Conservation (phyloP, 768 basidiomycete genomes). For the Daedaleopsis sinensis region DNA sequence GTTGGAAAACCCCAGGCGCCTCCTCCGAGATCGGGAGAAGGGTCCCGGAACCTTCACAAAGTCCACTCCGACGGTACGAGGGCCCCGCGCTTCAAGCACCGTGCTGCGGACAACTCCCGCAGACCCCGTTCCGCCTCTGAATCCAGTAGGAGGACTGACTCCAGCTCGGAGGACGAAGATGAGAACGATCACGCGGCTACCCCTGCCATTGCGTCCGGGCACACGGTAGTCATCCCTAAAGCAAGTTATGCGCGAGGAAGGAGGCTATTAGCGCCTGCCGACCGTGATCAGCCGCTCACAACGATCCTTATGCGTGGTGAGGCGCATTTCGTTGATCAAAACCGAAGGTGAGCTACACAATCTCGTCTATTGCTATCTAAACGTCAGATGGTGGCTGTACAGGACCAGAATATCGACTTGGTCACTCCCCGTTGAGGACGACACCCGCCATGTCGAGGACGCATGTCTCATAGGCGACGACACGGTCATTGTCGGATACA, state of each 20-base stretch:
- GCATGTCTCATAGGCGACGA: conserved; percentile 44
- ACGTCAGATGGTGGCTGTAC: conserved; percentile 6
- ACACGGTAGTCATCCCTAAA: conserved; percentile 28
- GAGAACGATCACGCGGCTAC: background rate
- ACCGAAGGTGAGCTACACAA: conserved; percentile 19
- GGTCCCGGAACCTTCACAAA: background rate
- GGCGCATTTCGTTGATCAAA: conserved; percentile 30
- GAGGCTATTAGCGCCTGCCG: conserved; percentile 27
- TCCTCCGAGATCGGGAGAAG: background rate
- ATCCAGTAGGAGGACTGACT: background rate
- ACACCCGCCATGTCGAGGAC: conserved; percentile 44
- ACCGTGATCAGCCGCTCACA: conserved; percentile 19
- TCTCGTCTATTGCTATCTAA: background rate
- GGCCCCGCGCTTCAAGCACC: background rate
- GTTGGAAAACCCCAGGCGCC: background rate
- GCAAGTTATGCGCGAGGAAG: conserved; percentile 27
- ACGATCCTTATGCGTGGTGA: conserved; percentile 35
- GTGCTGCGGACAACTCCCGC: background rate
- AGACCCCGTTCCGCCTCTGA: background rate
- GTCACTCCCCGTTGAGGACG: conserved; percentile 21
- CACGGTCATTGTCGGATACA: conserved; percentile 47
- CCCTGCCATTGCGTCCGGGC: background rate
- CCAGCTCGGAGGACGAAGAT: conserved; percentile 6
- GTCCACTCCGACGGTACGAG: background rate
- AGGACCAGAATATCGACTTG: conserved; percentile 21